A percentile compares a stretch with the other conserved stretches of the same genome.
Conservation (phyloP, 139 green algal species). For the Micractinium conductrix region DNA sequence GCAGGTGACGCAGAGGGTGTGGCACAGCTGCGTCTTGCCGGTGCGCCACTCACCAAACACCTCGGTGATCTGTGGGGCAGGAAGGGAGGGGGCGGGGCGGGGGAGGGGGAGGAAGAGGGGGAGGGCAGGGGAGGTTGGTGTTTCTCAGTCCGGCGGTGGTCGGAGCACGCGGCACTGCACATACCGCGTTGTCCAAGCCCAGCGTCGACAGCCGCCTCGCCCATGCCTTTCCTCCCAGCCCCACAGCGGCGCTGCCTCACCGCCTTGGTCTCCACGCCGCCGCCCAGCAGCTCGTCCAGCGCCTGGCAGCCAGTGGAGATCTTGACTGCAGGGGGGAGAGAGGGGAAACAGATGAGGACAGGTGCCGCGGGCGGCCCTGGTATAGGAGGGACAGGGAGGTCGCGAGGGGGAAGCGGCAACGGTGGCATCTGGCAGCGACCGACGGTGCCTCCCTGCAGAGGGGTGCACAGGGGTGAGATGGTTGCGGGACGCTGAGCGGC, state of each 20-base stretch:
- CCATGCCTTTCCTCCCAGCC: constrained; percentile 56
- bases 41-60: constrained; percentile 85
- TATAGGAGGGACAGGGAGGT: too few relatives aligned
- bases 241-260: constrained; percentile 84
- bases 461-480: neutral
- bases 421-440: neutral
- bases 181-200: too few relatives aligned
- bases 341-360: too few relatives aligned
- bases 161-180: too few relatives aligned
- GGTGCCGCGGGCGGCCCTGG: too few relatives aligned
- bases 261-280: constrained; percentile 83
- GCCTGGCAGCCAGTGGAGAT: constrained; percentile 58
- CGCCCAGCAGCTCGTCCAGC: constrained; percentile 84
- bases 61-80: constrained; percentile 75
- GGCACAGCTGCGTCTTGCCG: constrained; percentile 89
- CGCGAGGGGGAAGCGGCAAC: neutral
- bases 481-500: too few relatives aligned
- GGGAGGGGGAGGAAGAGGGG: neutral
- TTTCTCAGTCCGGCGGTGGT: too few relatives aligned
- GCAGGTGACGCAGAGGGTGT: constrained; percentile 86
- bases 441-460: neutral
- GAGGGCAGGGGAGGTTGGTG: too few relatives aligned
- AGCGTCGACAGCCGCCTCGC: neutral
- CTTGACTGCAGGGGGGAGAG: neutral
- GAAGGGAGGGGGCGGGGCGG: neutral